Conservation (phyloP, 1,284 basidiomycete genomes). For the Ustilago sp. region DNA sequence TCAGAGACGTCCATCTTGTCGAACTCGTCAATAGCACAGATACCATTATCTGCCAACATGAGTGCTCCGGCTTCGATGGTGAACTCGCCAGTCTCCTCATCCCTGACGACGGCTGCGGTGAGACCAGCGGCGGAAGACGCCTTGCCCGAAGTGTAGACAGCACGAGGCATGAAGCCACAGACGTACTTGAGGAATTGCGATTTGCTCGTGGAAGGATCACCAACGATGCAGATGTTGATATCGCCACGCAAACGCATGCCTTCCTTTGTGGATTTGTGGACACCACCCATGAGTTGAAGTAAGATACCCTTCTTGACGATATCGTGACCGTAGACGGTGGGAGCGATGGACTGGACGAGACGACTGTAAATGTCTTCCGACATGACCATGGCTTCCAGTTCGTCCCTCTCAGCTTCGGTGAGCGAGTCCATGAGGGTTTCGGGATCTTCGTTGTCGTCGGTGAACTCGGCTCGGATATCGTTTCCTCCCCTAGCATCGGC, state of each 20-base stretch:
- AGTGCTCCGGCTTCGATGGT: slow-evolving; percentile 95
- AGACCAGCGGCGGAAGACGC: slow-evolving; percentile 98
- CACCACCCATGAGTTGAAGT: slow-evolving; percentile 99
- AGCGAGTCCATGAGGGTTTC: slow-evolving; percentile 85
- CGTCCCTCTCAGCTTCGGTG: slow-evolving; percentile 93
- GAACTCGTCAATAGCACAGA: slow-evolving; percentile 99
- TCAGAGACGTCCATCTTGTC: slow-evolving; percentile 99
- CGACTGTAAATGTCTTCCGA: slow-evolving; percentile 93
- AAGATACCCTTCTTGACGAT: slow-evolving; percentile 88
- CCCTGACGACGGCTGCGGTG: slow-evolving; percentile 96
- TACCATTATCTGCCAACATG: slow-evolving; percentile 99
- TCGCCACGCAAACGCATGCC: slow-evolving; percentile 98
- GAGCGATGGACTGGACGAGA: slow-evolving; percentile 93
- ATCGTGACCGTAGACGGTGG: slow-evolving; percentile 85
- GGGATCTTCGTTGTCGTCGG: slow-evolving; percentile 84
- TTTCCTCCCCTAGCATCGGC: slow-evolving; percentile 75
- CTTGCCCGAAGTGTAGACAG: slow-evolving; percentile 98
- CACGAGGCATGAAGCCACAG: slow-evolving; percentile 97
- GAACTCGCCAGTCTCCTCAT: slow-evolving; percentile 99
- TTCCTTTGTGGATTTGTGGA: slow-evolving; percentile 95
- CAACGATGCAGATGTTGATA: slow-evolving; percentile 98
- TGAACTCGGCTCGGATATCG: slow-evolving; percentile 77
- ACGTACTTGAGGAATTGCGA: slow-evolving; percentile 99
- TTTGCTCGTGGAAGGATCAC: slow-evolving; percentile 95
- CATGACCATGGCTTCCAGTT: slow-evolving; percentile 92